Base-by-base conservation (phyloP, 164 flowering plant genomes). In the Vitis labrusca region DNA sequence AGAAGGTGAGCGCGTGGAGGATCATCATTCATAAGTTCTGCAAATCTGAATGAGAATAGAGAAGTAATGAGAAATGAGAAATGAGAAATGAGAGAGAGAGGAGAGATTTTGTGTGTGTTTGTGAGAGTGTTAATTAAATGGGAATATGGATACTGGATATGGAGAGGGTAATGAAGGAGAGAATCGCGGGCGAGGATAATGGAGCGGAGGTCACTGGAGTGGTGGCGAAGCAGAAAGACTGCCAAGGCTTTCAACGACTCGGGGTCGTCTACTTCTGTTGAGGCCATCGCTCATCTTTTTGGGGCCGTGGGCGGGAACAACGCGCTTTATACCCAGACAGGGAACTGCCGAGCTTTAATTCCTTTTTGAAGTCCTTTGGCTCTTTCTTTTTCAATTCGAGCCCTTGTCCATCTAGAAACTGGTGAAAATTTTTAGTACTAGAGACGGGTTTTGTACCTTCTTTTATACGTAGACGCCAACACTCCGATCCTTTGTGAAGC, bases 161-260 rank as follows among this genome's bases (percentile, higher is more conserved):
- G 69, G 65, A 93, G 82, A 78, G 97, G 85, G 80, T 86, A 91
- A 67, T 93, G 96, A 65, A 89, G 87, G 68, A 86, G 77, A 32
- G 86, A 81, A 53, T 94, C 95, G 8, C 79, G 71, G 27, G 91
- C 78, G 75, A 86, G 88, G 59, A 85, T 55, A 63, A 94, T 81
- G 63, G 86, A 80, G 58, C 72, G 80, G 37, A 94, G 88, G 61
- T 87, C 85, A n/a, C 84, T 77, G 67, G 80, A 68, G 73, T 82
- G 73, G 73, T 74, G 75, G 56, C 79, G 52, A 0, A 84, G 48
- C 50, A 88, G 80, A 49, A 77, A 88, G 0, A 60, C 73, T 54
- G 83, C 80, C 71, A 81, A 2, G 11, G 74, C 56, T 50, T 78
- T 64, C 37, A 66, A 3, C 6, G 44, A 37, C 44, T 37, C 44